Conservation (phyloP, 805 yeast genomes). For the Ogataea methylovora region DNA sequence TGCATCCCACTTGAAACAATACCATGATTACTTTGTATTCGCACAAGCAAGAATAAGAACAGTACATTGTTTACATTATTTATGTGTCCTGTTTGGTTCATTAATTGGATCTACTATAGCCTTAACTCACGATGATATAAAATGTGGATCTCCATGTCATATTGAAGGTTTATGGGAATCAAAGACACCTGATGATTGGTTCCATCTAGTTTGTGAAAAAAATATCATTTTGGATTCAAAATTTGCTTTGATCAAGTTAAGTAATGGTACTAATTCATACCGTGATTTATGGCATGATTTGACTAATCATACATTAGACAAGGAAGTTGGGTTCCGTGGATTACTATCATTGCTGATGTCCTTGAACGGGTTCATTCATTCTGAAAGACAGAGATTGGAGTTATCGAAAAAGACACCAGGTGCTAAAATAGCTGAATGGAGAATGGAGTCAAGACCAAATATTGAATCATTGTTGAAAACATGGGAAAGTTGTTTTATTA, state of each 20-base stretch:
- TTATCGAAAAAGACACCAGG: constrained; percentile 25
- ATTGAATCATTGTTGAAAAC: constrained; percentile 50
- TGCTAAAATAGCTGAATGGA: constrained; percentile 54
- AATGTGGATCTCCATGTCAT: constrained; percentile 59
- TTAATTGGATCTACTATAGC: constrained; percentile 35
- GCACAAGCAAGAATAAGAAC: constrained; percentile 52
- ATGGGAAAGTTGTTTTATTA: constrained; percentile 60
- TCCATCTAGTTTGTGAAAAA: constrained; percentile 25
- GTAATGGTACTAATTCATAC: constrained; percentile 45
- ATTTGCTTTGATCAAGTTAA: constrained; percentile 44
- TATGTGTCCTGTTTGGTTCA: constrained; percentile 39
- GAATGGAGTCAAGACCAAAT: constrained; percentile 51
- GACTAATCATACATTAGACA: constrained; percentile 30
- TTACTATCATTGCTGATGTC: constrained; percentile 52
- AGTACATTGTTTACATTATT: constrained; percentile 40
- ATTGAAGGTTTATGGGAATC: constrained; percentile 56
- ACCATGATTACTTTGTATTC: constrained; percentile 44
- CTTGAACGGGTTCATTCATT: constrained; percentile 58
- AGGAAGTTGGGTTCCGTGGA: constrained; percentile 39
- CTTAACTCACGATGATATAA: constrained; percentile 35
- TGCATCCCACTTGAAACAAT: constrained; percentile 25
- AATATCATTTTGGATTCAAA: constrained; percentile 43
- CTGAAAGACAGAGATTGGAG: constrained; percentile 34
- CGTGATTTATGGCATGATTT: constrained; percentile 48
- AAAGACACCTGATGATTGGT: constrained; percentile 45